These are phyloP conservation scores for Debaryomycetaceae sp. DNA, from an alignment of 1,139 yeast species.

Conservation along the genomic window DNA sequence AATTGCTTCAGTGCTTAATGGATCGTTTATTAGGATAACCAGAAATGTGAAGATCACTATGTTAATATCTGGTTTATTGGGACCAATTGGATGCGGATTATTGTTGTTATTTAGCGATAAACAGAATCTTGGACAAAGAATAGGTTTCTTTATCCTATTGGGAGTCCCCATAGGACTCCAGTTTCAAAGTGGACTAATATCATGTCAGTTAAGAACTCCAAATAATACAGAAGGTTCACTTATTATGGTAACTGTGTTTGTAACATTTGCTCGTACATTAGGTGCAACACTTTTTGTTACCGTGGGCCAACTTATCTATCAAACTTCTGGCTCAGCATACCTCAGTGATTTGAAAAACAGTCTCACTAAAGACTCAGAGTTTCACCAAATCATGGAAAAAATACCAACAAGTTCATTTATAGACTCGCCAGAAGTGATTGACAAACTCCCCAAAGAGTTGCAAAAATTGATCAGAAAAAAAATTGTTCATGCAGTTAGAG, in stretches of 20 bases:
- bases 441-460: slow-evolving; percentile 21
- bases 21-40: slow-evolving; percentile 43
- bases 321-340: slow-evolving; percentile 22
- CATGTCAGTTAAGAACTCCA: slow-evolving; percentile 57
- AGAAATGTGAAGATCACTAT: slow-evolving; percentile 49
- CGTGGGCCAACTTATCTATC: slow-evolving; percentile 47
- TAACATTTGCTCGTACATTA: slow-evolving; percentile 44
- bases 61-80: slow-evolving; percentile 39
- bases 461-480: slow-evolving; percentile 22
- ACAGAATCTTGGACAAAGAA: slow-evolving; percentile 34
- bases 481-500: slow-evolving; percentile 36
- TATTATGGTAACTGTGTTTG: slow-evolving; percentile 47
- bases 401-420: slow-evolving; percentile 20
- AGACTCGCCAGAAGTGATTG: slow-evolving; percentile 28
- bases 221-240: slow-evolving; percentile 45
- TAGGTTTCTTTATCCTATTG: slow-evolving; percentile 52
- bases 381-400: slow-evolving; percentile 13
- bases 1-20: slow-evolving; percentile 43
- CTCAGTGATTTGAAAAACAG: slow-evolving; percentile 11
- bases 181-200: slow-evolving; percentile 50
- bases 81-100: slow-evolving; percentile 54
- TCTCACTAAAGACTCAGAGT: slow-evolving; percentile 11
- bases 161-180: slow-evolving; percentile 56
- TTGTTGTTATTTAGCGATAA: slow-evolving; percentile 36
- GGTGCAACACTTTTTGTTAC: slow-evolving; percentile 51